Base-by-base conservation (phyloP, 176 grass and related monocot genomes). In the Aegilops speltoides region DNA sequence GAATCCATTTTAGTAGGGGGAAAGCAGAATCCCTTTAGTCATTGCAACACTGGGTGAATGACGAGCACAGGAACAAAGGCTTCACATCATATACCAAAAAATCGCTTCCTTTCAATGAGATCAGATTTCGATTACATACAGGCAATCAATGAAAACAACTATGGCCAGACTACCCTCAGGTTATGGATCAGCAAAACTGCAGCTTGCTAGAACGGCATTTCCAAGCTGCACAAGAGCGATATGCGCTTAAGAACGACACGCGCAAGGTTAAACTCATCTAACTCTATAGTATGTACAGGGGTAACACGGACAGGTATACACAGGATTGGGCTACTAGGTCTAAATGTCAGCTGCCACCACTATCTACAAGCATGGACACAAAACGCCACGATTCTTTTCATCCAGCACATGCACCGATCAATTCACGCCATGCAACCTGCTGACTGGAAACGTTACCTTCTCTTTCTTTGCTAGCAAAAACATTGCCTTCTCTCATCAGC, bases 181-280 rank as follows among this genome's bases (percentile, higher is more conserved):
- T 68, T 68, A 82, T 17, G 77, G 82, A 91, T 88, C 69, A 88
- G 85, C 89, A 93, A 93, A 93, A 91, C 89, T 91, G 92, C 92
- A 84, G 92, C 89, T 83, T 82, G 60, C 83, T 86, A 88, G 73
- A 31, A 88, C 66, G 73, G 76, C 71, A 77, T 86, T 90, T 83
- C 75, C 65, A 80, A 86, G 92, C 86, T 86, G 88, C 92, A 83
- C 59, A 63, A 48, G 29, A 83, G 59, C 75, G 46, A 82, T 88
- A 91, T 81, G 68, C 82, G 31, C 79, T 83, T 77, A 85, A 23
- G 78, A 89, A 76, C 43, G 8, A 84, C 74, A 48, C 38, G 52
- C 84, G 68, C 70, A 77, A 86, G 60, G 82, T 82, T 85, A 89
- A 89, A 72, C 70, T 87, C 81, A 72, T 79, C 83, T 71, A 85